Evolutionary conservation across 352 stramenopile species (phyloP), one percentile per base, ranked within the genome.

Genomic region (Phytopythium litorale): DNA sequence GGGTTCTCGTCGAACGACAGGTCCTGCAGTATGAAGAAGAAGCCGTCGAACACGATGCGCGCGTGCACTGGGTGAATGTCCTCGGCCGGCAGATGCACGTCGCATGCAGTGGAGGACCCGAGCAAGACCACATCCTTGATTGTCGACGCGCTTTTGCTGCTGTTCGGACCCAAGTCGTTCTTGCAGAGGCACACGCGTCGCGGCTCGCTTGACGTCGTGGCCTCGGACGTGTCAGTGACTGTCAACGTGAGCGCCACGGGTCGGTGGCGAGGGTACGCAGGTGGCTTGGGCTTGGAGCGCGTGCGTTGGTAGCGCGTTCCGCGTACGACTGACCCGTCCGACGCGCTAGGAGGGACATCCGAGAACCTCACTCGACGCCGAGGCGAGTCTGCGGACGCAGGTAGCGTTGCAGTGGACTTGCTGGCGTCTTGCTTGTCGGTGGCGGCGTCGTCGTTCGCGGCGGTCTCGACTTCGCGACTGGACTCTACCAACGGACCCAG

Each of bases 11-110:
- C 78, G 58, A 91, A 90, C 8, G 80, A 89, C 19, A 91, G 62
- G 32, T 91, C 82, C 58, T 91, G 75, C 9, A 91, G 64, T 45
- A 91, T 62, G 56, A 87, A 91, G n/a, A 80, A 86, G 19, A 65
- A 64, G 2, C 80, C 80, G 33, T 92, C 80, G 49, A 90, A 89
- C 0, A 65, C 46, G 52, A 92, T 89, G 25, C 80, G 71, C 33
- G 82, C 73, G 61, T 92, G 82, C 2, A 90, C 74, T 6, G 62
- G 66, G 49, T 75, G 74, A 9, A 92, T 68, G 13, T 72, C 78
- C 15, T 76, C 73, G 9, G 71, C 72, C 0, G 72, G 58, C 11
- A 87, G 67, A 7, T 79, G 67, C 12, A 90, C 70, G 43, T 92
- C 80, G 23, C 82, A 92, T 52, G 60, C 64, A 12, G 76, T 48